Base-by-base conservation (phyloP, 768 basidiomycete species). In the Russula sp. region DNA sequence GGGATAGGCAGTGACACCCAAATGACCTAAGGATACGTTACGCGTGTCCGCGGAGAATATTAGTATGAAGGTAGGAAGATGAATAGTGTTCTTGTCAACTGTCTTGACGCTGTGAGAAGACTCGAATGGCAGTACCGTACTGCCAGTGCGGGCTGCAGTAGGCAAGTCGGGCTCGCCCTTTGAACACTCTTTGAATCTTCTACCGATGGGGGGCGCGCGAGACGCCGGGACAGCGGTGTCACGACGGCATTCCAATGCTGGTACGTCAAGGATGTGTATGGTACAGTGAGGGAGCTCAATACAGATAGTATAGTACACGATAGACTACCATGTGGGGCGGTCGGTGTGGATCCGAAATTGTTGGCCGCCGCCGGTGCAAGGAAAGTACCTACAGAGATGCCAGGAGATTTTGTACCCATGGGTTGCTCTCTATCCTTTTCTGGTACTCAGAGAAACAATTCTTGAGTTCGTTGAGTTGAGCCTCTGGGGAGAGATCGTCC, bases 391-490 rank as follows among this genome's bases (percentile, higher is more conserved):
- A 80, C 37, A 80, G 61, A 8, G 77, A 74, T 1, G 70, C 68
- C 31, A 92, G 74, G 39, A 91, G 71, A 31, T 81, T 81, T 69
- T 83, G 81, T 55, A 89, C 75, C 94, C 94, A 98, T 2, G 80
- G 71, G 68, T 94, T 98, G 32, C 74, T 78, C 70, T 94, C 88
- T 49, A 98, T 84, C 57, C 79, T 80, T 8, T 86, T 80, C 65
- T 78, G 82, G 73, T 85, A 89, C 66, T 82, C 75, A 16, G 84
- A 83, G 13, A 91, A 81, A 66, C 84, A 86, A 62, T 76, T 76
- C 67, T 80, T 82, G 60, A 98, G 70, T 50, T 75, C 76, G 18
- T 73, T 73, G 0, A 80, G 72, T 58, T 80, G 78, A 1, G 70
- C 64, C 34, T 77, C 75, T 0, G 71, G 64, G 1, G 66, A 64